A percentile compares a stretch with the other conserved stretches of the same genome.
phyloP scores from a whole-genome alignment of 257 asterid genomes.

The Petrea volubilis region DNA sequence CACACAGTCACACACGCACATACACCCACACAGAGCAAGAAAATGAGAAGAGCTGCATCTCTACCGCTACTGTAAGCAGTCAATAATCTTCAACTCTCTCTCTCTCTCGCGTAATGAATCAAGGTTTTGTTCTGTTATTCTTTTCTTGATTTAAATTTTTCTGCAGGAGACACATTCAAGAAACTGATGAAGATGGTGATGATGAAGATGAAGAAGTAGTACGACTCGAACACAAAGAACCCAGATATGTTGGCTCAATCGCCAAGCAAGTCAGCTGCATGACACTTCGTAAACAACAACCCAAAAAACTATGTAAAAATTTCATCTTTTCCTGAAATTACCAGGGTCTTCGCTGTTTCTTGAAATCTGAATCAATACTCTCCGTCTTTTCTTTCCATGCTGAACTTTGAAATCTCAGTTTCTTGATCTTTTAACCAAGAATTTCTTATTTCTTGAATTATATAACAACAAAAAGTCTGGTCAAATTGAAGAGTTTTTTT shows the following conservation, averaged over 20 bases:
- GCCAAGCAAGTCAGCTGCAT: slow-evolving; percentile 44
- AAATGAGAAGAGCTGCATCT: slow-evolving; percentile 67
- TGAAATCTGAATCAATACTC: not conserved
- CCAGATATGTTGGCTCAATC: slow-evolving; percentile 27
- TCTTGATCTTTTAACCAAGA: not conserved
- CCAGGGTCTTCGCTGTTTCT: not conserved
- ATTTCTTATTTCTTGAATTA: not conserved
- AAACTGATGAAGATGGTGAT: slow-evolving; percentile 26
- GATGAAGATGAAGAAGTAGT: slow-evolving; percentile 25
- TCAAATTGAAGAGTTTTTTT: too few relatives aligned
- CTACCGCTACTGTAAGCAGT: slow-evolving; percentile 53
- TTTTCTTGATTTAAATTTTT: not conserved
- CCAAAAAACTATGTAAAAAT: slow-evolving; percentile 44
- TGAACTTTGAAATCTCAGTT: not conserved
- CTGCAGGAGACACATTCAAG: slow-evolving; percentile 48
- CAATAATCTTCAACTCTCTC: not conserved
- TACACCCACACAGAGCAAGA: not conserved
- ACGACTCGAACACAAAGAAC: slow-evolving; percentile 20
- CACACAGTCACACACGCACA: too few relatives aligned
- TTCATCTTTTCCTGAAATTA: slow-evolving; percentile 4
- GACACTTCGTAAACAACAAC: slow-evolving; percentile 35
- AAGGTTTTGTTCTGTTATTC: too few relatives aligned
- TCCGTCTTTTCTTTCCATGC: not conserved
- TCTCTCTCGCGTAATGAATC: too few relatives aligned
- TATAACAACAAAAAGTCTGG: too few relatives aligned